These are phyloP conservation scores for Smallanthus sonchifolius DNA, from an alignment of 129 eudicot genomes.

Conservation along the genomic window DNA sequence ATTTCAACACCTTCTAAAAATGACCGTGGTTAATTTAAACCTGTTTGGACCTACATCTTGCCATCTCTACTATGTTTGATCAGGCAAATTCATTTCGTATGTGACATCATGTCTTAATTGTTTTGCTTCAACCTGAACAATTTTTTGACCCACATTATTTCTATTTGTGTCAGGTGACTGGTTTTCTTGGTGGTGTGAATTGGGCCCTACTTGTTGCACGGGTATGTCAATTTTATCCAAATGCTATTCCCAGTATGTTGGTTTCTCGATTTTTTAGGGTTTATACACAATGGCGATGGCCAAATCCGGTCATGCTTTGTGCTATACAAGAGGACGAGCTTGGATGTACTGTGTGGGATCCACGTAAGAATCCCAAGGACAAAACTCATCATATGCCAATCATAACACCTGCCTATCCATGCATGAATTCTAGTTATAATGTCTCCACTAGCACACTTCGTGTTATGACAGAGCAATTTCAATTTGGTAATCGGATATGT, in stretches of 20 bases:
- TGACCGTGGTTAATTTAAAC: no score
- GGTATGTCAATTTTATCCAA: constrained; percentile 90
- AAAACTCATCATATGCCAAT: constrained; percentile 91
- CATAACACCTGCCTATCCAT: constrained; percentile 95
- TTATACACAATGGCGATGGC: constrained; percentile 94
- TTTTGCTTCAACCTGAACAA: neutral
- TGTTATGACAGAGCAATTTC: constrained; percentile 89
- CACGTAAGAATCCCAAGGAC: constrained; percentile 81
- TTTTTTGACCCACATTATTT: neutral
- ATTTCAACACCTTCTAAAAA: neutral
- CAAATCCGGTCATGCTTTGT: constrained; percentile 97
- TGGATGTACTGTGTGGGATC: constrained; percentile 92
- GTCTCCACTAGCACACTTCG: constrained; percentile 90
- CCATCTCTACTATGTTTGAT: neutral
- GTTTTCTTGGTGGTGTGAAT: constrained; percentile 97
- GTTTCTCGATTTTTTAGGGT: constrained; percentile 93
- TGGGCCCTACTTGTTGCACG: constrained; percentile 98
- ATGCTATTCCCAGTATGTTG: constrained; percentile 92
- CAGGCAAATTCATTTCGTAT: neutral
- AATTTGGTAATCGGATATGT: constrained; percentile 61
- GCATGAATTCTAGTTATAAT: constrained; percentile 97
- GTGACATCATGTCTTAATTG: neutral
- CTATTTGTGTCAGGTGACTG: constrained; percentile 64
- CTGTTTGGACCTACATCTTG: no score
- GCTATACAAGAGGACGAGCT: constrained; percentile 80